These are phyloP conservation scores for Septoria linicola DNA, from an alignment of 2,329 filamentous ascomycete species.

Conservation along the genomic window DNA sequence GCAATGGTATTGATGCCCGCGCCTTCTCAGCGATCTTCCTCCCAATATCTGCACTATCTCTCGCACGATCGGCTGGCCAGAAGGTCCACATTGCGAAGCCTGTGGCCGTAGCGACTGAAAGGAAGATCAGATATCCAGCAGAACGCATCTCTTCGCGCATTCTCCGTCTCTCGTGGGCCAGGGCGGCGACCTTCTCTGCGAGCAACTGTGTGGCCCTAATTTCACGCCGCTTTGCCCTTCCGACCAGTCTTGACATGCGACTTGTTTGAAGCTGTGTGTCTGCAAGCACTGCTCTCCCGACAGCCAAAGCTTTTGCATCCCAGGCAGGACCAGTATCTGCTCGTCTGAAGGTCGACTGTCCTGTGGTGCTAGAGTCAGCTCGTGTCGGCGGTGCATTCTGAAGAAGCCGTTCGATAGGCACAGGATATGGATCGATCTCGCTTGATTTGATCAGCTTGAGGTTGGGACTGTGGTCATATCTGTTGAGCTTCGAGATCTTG, in stretches of 20 bases:
- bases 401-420: slow-evolving; percentile 11
- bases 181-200: slow-evolving; percentile 13
- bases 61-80: slow-evolving; percentile 24
- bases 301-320: slow-evolving; percentile 26
- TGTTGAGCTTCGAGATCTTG: slow-evolving; percentile 32
- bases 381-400: slow-evolving; percentile 4
- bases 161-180: slow-evolving; percentile 22
- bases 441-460: slow-evolving; percentile 36
- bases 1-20: slow-evolving; percentile 18
- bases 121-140: slow-evolving; percentile 26
- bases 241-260: slow-evolving; percentile 16
- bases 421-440: slow-evolving; percentile 31
- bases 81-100: slow-evolving; percentile 30
- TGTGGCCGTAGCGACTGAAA: slow-evolving; percentile 25
- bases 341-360: background rate
- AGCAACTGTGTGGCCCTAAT: slow-evolving; percentile 1
- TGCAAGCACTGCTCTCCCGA: slow-evolving; percentile 25
- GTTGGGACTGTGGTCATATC: slow-evolving; percentile 34
- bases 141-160: slow-evolving; percentile 25
- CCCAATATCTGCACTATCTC: slow-evolving; percentile 27
- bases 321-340: slow-evolving; percentile 3
- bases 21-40: slow-evolving; percentile 28
- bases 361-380: background rate
- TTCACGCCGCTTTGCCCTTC: slow-evolving; percentile 19
- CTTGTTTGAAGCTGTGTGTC: slow-evolving; percentile 21